Percentiles rank a stretch among this genome's conserved stretches.
These are phyloP conservation scores for Teratosphaeria epicoccoides DNA, from an alignment of 2,329 filamentous ascomycete genomes.

Conservation along the genomic window DNA sequence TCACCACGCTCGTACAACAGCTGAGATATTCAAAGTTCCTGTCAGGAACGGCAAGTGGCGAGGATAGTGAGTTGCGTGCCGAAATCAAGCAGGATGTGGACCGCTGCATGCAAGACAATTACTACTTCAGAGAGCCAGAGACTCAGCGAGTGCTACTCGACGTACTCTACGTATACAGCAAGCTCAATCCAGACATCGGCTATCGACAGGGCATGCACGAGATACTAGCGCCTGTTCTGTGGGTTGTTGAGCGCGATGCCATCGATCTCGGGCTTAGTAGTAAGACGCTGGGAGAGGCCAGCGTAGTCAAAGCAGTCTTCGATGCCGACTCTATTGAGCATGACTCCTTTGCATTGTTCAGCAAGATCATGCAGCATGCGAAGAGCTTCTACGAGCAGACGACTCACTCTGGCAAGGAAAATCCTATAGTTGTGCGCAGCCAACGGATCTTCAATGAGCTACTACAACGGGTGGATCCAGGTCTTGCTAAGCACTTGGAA, in stretches of 20 bases:
- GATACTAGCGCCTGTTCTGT: slow-evolving; percentile 76
- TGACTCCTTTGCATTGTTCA: slow-evolving; percentile 79
- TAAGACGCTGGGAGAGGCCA: slow-evolving; percentile 22
- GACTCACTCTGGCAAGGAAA: slow-evolving; percentile 21
- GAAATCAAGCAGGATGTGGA: slow-evolving; percentile 95
- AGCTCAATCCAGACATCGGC: slow-evolving; percentile 73
- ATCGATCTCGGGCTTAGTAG: slow-evolving; percentile 40
- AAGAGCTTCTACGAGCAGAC: slow-evolving; percentile 76
- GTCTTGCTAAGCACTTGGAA: slow-evolving; percentile 68
- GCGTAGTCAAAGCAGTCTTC: slow-evolving; percentile 38
- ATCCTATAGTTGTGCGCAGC: slow-evolving; percentile 68
- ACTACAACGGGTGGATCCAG: slow-evolving; percentile 68
- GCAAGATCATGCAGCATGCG: slow-evolving; percentile 67
- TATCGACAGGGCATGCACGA: slow-evolving; percentile 99
- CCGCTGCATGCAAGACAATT: slow-evolving; percentile 77
- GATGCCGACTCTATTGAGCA: slow-evolving; percentile 72
- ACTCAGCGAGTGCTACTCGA: slow-evolving; percentile 77
- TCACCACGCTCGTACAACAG: slow-evolving; percentile 27
- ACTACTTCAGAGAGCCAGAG: slow-evolving; percentile 70
- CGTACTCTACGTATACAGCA: slow-evolving; percentile 89
- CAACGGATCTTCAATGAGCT: slow-evolving; percentile 76
- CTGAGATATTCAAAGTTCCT: slow-evolving; percentile 53
- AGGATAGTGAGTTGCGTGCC: slow-evolving; percentile 69
- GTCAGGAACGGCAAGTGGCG: slow-evolving; percentile 46
- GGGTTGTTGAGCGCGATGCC: slow-evolving; percentile 74